phyloP scores from a whole-genome alignment of 352 stramenopile species.

The Phytophthora brassicae region DNA sequence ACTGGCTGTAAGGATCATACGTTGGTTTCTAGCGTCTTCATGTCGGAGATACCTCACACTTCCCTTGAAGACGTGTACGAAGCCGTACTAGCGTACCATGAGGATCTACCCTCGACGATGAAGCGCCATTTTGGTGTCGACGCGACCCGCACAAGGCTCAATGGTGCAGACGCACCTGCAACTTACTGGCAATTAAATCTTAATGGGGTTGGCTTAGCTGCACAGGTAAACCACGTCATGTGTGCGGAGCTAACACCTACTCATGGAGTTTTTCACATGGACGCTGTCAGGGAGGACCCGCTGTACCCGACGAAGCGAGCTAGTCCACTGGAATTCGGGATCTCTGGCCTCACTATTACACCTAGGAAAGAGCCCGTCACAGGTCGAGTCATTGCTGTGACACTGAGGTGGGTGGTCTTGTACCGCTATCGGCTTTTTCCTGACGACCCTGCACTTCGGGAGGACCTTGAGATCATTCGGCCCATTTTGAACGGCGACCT shows the following conservation, averaged over 20 bases:
- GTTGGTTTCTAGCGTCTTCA: conserved; percentile 52
- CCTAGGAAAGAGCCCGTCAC: conserved; percentile 24
- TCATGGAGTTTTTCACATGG: conserved; percentile 31
- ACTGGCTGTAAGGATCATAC: conserved; percentile 30
- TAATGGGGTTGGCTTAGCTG: conserved; percentile 9
- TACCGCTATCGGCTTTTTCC: conserved; percentile 41
- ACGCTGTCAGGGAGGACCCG: conserved; percentile 29
- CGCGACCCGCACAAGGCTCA: conserved; percentile 18
- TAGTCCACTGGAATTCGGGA: conserved; percentile 20
- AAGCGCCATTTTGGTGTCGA: conserved; percentile 35
- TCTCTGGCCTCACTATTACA: conserved; percentile 30
- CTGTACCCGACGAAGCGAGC: conserved; percentile 13
- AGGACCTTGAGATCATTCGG: conserved; percentile 27
- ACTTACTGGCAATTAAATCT: conserved; percentile 25
- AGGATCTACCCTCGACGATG: conserved; percentile 24
- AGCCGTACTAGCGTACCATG: conserved; percentile 21
- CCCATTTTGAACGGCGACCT: conserved; percentile 34
- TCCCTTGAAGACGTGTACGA: conserved; percentile 34
- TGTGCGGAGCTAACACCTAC: conserved; percentile 26
- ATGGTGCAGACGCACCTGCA: conserved; percentile 9
- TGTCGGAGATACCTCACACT: conserved; percentile 47
- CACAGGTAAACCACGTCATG: conserved; percentile 27
- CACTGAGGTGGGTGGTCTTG: conserved; percentile 28
- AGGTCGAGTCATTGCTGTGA: conserved; percentile 19
- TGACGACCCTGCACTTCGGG: conserved; percentile 16